Conservation (phyloP, 495 filamentous ascomycete species). For the Sabuloglossum arenarium region DNA sequence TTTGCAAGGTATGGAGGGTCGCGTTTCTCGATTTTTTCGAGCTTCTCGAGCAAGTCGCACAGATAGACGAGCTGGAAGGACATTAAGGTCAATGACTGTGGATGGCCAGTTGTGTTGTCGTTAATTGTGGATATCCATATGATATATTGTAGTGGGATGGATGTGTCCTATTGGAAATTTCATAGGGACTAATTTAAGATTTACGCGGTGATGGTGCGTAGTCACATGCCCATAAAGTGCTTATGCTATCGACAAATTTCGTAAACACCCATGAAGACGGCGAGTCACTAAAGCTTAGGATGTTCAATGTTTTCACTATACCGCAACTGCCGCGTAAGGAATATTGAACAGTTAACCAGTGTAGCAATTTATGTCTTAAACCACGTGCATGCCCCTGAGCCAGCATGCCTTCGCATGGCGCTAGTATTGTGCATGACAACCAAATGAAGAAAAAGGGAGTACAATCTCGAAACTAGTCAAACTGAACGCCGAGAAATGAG, state of each 20-base stretch:
- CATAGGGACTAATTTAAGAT: too few relatives aligned
- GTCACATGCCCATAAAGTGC: not conserved
- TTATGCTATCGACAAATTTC: not conserved
- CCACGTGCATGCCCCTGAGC: not conserved
- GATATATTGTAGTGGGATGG: too few relatives aligned
- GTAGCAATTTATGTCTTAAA: not conserved
- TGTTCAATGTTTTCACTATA: too few relatives aligned
- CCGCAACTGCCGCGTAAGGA: too few relatives aligned
- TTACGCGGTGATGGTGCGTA: too few relatives aligned
- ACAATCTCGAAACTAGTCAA: not conserved
- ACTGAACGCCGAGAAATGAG: not conserved
- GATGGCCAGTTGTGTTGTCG: too few relatives aligned
- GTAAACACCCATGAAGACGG: not conserved
- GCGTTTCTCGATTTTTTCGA: not conserved
- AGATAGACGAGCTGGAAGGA: not conserved
- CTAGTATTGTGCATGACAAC: not conserved
- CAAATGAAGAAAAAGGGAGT: not conserved
- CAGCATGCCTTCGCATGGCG: not conserved
- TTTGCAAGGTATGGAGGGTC: not conserved
- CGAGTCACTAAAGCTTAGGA: too few relatives aligned
- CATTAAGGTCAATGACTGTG: too few relatives aligned
- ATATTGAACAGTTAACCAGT: not conserved
- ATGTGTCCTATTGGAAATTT: too few relatives aligned
- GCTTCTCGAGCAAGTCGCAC: constrained; percentile 1
- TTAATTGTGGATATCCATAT: too few relatives aligned